These are phyloP conservation scores for Chrysanthemum makinoi DNA, from an alignment of 129 eudicot species.

Conservation along the genomic window DNA sequence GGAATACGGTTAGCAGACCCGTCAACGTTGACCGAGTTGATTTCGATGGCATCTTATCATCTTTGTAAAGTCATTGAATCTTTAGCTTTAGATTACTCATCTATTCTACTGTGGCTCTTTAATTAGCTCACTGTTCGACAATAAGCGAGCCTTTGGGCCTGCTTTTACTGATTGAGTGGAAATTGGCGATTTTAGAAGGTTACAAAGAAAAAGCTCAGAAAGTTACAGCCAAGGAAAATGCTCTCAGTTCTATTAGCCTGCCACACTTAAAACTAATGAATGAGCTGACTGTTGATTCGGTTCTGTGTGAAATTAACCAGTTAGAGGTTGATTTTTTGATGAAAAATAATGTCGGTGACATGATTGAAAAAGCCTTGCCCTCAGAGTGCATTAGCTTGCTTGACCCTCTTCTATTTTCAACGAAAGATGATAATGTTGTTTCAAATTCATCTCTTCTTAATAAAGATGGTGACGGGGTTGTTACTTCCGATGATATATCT, in stretches of 20 bases:
- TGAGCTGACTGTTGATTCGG: constrained; percentile 56
- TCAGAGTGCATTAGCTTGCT: constrained; percentile 63
- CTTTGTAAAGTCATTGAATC: constrained; percentile 81
- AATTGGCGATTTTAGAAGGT: constrained; percentile 54
- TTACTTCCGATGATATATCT: constrained; percentile 55
- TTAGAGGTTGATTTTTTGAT: constrained; percentile 72
- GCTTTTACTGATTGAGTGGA: constrained; percentile 89
- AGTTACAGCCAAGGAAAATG: constrained; percentile 45
- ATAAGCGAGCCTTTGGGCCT: constrained; percentile 70
- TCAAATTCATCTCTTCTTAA: constrained; percentile 29
- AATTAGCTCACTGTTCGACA: constrained; percentile 40
- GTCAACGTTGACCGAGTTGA: constrained; percentile 36
- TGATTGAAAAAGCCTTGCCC: constrained; percentile 69
- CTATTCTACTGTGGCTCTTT: constrained; percentile 25
- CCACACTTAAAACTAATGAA: constrained; percentile 65
- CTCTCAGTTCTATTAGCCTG: constrained; percentile 44
- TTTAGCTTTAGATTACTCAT: constrained; percentile 54
- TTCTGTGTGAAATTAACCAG: constrained; percentile 63
- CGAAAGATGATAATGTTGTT: constrained; percentile 50
- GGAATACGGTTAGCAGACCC: constrained; percentile 53
- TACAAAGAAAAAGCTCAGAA: constrained; percentile 68
- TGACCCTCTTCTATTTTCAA: constrained; percentile 65
- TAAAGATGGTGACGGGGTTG: constrained; percentile 41
- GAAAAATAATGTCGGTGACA: constrained; percentile 48
- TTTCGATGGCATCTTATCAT: constrained; percentile 71